phyloP scores from a whole-genome alignment of 768 basidiomycete species.

The Tylopilus sp. region DNA sequence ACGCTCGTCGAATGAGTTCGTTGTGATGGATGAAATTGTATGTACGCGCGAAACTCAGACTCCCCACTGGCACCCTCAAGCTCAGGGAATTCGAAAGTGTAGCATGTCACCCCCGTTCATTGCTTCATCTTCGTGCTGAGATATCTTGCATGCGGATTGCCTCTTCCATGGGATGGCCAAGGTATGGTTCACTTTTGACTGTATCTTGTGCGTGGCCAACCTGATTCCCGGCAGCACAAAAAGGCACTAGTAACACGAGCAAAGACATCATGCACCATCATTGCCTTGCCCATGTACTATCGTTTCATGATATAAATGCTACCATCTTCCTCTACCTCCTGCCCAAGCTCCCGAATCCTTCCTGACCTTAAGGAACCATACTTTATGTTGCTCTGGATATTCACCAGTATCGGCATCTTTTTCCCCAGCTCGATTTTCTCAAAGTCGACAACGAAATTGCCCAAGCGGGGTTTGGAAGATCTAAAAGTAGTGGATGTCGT shows the following conservation, averaged over 20 bases:
- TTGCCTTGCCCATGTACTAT: too few relatives aligned
- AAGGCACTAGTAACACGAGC: slow-evolving; percentile 36
- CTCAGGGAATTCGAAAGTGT: too few relatives aligned
- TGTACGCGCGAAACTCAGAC: too few relatives aligned
- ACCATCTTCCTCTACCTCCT: slow-evolving; percentile 19
- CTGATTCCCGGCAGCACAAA: slow-evolving; percentile 35
- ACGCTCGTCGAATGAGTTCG: too few relatives aligned
- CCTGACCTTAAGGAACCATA: slow-evolving; percentile 25
- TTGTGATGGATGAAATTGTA: too few relatives aligned
- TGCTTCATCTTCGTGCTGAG: too few relatives aligned
- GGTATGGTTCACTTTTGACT: too few relatives aligned
- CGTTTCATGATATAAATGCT: slow-evolving; percentile 16
- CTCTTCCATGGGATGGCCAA: too few relatives aligned
- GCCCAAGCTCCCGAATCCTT: slow-evolving; percentile 21
- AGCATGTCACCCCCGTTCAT: too few relatives aligned
- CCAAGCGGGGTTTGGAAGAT: slow-evolving; percentile 17
- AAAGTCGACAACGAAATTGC: slow-evolving; percentile 19
- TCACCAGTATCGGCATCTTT: slow-evolving; percentile 9
- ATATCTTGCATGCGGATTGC: too few relatives aligned
- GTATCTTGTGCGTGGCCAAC: too few relatives aligned
- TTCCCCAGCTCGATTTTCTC: slow-evolving; percentile 7
- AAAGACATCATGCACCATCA: neutral
- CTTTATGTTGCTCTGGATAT: slow-evolving; percentile 5
- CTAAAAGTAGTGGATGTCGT: neutral
- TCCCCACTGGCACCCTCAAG: too few relatives aligned